Conservation (phyloP, 2,329 filamentous ascomycete genomes). For the Raffaelea deltoideospora region DNA sequence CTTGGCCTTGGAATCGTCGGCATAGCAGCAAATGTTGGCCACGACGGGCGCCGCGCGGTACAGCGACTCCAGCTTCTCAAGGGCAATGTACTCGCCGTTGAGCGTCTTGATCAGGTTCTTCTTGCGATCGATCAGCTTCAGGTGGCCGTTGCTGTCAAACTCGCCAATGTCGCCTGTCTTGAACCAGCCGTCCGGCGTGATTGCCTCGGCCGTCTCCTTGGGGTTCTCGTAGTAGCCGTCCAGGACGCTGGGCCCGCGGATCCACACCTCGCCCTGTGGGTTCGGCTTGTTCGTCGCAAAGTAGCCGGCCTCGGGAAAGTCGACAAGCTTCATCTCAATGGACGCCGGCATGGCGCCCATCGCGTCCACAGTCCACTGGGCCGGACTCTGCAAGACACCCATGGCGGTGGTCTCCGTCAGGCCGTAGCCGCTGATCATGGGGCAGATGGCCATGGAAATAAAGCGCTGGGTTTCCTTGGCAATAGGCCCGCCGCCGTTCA, state of each 20-base stretch:
- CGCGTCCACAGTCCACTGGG: slow-evolving; percentile 60
- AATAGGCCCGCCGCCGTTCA: slow-evolving; percentile 78
- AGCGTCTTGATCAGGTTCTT: slow-evolving; percentile 79
- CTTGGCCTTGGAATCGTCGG: slow-evolving; percentile 33
- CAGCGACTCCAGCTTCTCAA: slow-evolving; percentile 52
- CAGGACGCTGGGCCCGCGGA: slow-evolving; percentile 59
- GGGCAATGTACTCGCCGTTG: slow-evolving; percentile 69
- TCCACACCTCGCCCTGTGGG: slow-evolving; percentile 79
- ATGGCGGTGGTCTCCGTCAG: slow-evolving; percentile 73
- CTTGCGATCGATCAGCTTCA: slow-evolving; percentile 70
- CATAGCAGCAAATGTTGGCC: slow-evolving; percentile 41
- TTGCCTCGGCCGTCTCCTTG: slow-evolving; percentile 55
- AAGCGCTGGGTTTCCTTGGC: slow-evolving; percentile 76
- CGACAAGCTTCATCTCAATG: slow-evolving; percentile 72
- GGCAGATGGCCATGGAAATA: slow-evolving; percentile 75
- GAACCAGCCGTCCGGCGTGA: slow-evolving; percentile 69
- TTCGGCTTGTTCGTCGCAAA: slow-evolving; percentile 57
- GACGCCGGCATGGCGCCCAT: slow-evolving; percentile 60
- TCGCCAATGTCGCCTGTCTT: slow-evolving; percentile 77
- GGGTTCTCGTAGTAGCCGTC: slow-evolving; percentile 64
- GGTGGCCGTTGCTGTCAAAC: slow-evolving; percentile 55
- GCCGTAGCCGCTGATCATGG: slow-evolving; percentile 82
- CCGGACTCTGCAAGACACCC: slow-evolving; percentile 59
- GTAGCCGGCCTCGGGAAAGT: slow-evolving; percentile 74
- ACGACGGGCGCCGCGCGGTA: slow-evolving; percentile 36